phyloP scores from a whole-genome alignment of 768 basidiomycete genomes.

The Tulasnella sp. region DNA sequence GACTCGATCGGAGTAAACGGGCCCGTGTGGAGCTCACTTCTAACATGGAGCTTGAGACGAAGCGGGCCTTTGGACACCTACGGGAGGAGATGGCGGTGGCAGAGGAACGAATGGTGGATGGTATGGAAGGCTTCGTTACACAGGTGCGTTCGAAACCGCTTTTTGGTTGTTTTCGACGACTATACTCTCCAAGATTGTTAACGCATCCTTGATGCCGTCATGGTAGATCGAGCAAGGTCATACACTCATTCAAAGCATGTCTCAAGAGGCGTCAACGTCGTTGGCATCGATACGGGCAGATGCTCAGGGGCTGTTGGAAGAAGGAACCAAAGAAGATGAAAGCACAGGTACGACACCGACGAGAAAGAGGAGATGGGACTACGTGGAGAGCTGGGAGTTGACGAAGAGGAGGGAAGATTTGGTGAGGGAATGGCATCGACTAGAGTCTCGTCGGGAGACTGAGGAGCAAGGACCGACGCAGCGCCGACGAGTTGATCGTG shows the following conservation, averaged over 20 bases:
- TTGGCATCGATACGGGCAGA: slow-evolving; percentile 38
- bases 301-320: slow-evolving; percentile 6
- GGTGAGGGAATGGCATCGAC: slow-evolving; percentile 26
- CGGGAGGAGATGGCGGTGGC: background rate
- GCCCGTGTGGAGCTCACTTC: slow-evolving; percentile 3
- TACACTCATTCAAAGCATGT: slow-evolving; percentile 35
- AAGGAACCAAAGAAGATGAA: slow-evolving; percentile 32
- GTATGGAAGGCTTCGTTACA: background rate
- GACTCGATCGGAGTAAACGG: slow-evolving; percentile 4
- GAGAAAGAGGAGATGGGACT: slow-evolving; percentile 57
- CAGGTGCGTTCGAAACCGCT: slow-evolving; percentile 3
- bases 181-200: background rate
- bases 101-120: slow-evolving; percentile 2
- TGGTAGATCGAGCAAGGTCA: slow-evolving; percentile 35
- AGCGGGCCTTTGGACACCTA: background rate
- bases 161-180: background rate
- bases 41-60: background rate
- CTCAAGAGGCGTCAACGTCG: slow-evolving; percentile 32
- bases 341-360: slow-evolving; percentile 64
- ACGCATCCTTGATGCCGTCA: background rate
- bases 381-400: slow-evolving; percentile 58
- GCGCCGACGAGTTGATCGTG: background rate
- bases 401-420: slow-evolving; percentile 53
- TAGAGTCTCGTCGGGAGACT: background rate
- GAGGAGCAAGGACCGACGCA: background rate